Evolutionary conservation across 1,284 basidiomycete genomes (phyloP).

Genomic region (Phlebopus sp.): DNA sequence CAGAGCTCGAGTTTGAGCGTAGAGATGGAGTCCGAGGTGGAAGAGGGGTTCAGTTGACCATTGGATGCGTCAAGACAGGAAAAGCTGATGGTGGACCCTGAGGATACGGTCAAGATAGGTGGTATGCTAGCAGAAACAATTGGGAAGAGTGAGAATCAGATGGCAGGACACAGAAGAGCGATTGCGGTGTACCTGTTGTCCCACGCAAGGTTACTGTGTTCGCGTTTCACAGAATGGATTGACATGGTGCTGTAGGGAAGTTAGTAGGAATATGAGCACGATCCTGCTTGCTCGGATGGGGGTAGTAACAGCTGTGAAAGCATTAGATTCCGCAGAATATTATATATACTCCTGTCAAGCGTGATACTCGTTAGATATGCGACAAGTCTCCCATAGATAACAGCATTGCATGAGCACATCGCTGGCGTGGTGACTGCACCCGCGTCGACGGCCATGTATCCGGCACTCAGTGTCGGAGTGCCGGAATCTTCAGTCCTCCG

Average conservation of each 20-base stretch:
- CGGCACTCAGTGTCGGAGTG: too few species aligned
- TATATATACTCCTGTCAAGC: slow-evolving; percentile 14
- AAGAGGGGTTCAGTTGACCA: slow-evolving; percentile 50
- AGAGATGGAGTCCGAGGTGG: slow-evolving; percentile 36
- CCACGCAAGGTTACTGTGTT: slow-evolving; percentile 53
- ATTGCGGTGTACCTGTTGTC: slow-evolving; percentile 48
- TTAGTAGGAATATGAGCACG: not conserved
- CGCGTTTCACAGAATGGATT: slow-evolving; percentile 50
- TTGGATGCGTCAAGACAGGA: slow-evolving; percentile 64
- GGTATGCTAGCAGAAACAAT: slow-evolving; percentile 38
- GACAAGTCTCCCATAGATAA: not conserved
- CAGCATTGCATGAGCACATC: not conserved
- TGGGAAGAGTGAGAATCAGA: not conserved
- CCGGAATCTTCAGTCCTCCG: not conserved
- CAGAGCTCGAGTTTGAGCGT: slow-evolving; percentile 45
- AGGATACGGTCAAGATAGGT: slow-evolving; percentile 46
- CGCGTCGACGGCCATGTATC: not conserved
- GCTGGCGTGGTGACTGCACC: not conserved
- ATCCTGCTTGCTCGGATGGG: not conserved
- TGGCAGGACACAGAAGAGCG: not conserved
- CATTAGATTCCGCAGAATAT: slow-evolving; percentile 17
- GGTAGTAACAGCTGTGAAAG: not conserved
- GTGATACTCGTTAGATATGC: not conserved
- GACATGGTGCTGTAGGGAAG: slow-evolving; percentile 36
- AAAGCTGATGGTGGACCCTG: slow-evolving; percentile 53